phyloP scores from a whole-genome alignment of 78 protist genomes.

The Dictyostelium purpureum region DNA sequence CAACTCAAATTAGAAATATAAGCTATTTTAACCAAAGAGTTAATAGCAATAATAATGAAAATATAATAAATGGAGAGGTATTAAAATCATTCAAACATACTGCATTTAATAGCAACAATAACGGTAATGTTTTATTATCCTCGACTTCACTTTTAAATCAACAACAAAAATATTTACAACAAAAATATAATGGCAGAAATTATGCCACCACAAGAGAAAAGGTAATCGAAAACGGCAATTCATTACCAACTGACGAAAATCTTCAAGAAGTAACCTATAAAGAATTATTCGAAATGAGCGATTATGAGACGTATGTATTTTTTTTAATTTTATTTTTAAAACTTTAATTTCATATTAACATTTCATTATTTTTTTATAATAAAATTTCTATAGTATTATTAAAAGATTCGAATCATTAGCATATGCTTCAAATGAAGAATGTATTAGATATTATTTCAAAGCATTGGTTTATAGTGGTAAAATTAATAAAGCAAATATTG shows the following conservation, averaged over 20 bases:
- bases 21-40: too few species aligned
- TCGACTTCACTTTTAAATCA: too few species aligned
- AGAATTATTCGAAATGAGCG: constrained; percentile 59
- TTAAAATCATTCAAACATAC: too few species aligned
- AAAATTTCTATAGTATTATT: background rate
- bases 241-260: constrained; percentile 34
- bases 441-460: constrained; percentile 55
- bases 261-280: constrained; percentile 47
- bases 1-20: too few species aligned
- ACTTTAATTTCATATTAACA: background rate
- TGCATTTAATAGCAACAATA: too few species aligned
- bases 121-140: too few species aligned
- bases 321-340: background rate
- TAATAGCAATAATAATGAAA: too few species aligned
- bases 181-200: too few species aligned
- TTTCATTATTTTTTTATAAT: background rate
- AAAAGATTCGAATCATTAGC: constrained; percentile 60
- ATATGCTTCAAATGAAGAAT: constrained; percentile 61
- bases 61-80: too few species aligned
- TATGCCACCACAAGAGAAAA: background rate
- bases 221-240: constrained; percentile 13
- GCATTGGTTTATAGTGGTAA: constrained; percentile 44
- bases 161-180: too few species aligned
- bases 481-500: background rate
- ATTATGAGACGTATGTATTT: constrained; percentile 69